Conservation (phyloP, 2,329 filamentous ascomycete genomes). For the Verticillium nonalfalfae region DNA sequence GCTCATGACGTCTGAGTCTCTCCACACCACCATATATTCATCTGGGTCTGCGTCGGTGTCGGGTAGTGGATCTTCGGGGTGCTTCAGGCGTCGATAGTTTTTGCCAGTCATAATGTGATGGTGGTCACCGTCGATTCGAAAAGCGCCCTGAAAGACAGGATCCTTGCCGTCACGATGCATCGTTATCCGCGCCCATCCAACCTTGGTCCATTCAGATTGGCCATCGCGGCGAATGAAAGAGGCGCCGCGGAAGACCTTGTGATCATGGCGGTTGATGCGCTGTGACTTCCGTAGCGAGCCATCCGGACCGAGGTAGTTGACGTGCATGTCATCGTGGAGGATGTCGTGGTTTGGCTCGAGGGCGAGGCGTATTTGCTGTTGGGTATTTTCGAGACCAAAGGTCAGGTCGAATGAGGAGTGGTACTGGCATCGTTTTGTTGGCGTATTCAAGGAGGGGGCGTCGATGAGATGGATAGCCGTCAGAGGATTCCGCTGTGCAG, state of each 20-base stretch:
- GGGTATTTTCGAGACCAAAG: conserved; percentile 64
- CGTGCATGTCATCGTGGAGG: conserved; percentile 65
- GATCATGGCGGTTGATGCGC: conserved; percentile 61
- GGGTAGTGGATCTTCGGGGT: conserved; percentile 63
- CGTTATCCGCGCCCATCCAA: conserved; percentile 81
- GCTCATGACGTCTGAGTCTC: conserved; percentile 74
- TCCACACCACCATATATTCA: conserved; percentile 85
- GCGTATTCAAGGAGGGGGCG: conserved; percentile 70
- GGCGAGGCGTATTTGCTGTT: conserved; percentile 67
- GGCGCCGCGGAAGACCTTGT: conserved; percentile 79
- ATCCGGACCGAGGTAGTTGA: conserved; percentile 67
- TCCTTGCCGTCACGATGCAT: conserved; percentile 68
- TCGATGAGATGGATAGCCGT: conserved; percentile 67
- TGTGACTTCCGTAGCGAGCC: conserved; percentile 64
- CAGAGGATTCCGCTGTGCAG: conserved; percentile 69
- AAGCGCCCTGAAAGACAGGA: conserved; percentile 87
- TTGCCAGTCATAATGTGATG: conserved; percentile 78
- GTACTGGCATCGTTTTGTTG: conserved; percentile 72
- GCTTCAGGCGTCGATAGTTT: conserved; percentile 68
- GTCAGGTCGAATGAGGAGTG: conserved; percentile 78
- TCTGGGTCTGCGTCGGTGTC: conserved; percentile 39
- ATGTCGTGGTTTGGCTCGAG: conserved; percentile 91
- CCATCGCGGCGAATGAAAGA: conserved; percentile 61
- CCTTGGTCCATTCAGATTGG: conserved; percentile 64
- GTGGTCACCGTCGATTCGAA: conserved; percentile 72